Evolutionary conservation across 768 basidiomycete genomes (phyloP), one percentile per base, ranked within the genome.

Genomic region (Strobilomyces dryophilus): DNA sequence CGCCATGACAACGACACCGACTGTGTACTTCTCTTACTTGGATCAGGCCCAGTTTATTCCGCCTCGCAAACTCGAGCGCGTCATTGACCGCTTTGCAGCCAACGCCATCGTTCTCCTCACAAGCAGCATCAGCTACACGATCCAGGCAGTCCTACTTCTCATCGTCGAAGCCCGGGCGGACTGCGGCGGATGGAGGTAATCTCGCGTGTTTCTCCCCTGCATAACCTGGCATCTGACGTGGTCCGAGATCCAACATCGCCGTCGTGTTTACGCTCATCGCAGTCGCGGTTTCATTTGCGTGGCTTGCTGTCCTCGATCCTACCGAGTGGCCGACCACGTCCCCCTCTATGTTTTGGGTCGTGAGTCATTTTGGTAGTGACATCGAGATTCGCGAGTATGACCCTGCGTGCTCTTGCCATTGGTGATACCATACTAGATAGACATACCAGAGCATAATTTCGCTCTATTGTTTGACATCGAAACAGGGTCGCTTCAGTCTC

Each of bases 121-220:
- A 8, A 90, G 90, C 59, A 88, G 89, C 4, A 82, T 91, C 41
- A 85, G 84, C 54, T 89, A 89, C 61, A 86, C 85, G 0, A 76
- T 90, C 26, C 88, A 91, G 68, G 85, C 87, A 0, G 78, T 76
- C 15, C 61, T 89, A 15, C 70, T 91, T 37, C 67, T 89, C 21
- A 60, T 78, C 14, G 79, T 90, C 29, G 88, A 87, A 5, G 84
- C 86, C 4, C 89, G 87, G 84, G 87, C 87, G 1, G 88, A 90
- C 65, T 91, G 89, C 65, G 88, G 89, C n/a, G n/a, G n/a, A n/a
- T n/a, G 87, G 87, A 85, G 85, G 85, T n/a, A n/a, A n/a, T n/a
- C n/a, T n/a, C n/a, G n/a, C n/a, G n/a, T n/a, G n/a, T n/a, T n/a
- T 18, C 21, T 27, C 24, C 1, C 39, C 10, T 3, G 26, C 14